Base-by-base conservation (phyloP, 2,329 filamentous ascomycete genomes). In the Epichloe elymi region DNA sequence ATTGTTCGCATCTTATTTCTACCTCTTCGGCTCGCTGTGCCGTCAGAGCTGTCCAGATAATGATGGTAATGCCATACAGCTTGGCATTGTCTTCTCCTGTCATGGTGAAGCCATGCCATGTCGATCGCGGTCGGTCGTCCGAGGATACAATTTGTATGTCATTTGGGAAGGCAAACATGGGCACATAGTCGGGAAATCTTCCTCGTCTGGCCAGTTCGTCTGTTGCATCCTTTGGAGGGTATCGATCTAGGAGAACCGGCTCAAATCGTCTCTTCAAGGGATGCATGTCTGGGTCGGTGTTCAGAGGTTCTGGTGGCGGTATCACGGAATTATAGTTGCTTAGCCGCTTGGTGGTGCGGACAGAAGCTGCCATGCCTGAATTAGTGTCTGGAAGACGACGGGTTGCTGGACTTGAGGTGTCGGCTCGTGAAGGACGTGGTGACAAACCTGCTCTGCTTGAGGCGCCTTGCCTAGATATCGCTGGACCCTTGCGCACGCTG, bases 271-370 rank as follows among this genome's bases (percentile, higher is more conserved):
- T 82, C 70, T 93, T 91, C 54, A 98, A 74, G 23, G 93, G 93
- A 67, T 98, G 93, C 88, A 96, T 96, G 57, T 94, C 82, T 17
- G 90, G 88, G 53, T 91, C 86, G 48, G 84, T 80, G 52, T 94
- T 88, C 56, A 97, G 80, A 10, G 91, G 91, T 66, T 97, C 88
- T 12, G 93, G 93, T 2, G 82, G 83, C 14, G 93, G 93, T 50
- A 98, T 97, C 49, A 98, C 93, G 1, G 93, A 96, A 66, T 97
- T 97, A 69, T 98, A 98, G 65, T 95, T 95, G 67, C 91, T 97
- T 57, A 97, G 73, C 60, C 93, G 82, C 69, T 83, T 93, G 38
- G 90, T 83, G 5, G 90, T 95, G 59, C 90, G 83, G 56, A 81
- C 70, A 44, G 78, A 81, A 53, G 76, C 78, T 79, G 74, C 5